A percentile compares a stretch with the other conserved stretches of the same genome.
These are phyloP conservation scores for Stachybotrys echinatus DNA, from an alignment of 2,329 filamentous ascomycete genomes.

Conservation along the genomic window DNA sequence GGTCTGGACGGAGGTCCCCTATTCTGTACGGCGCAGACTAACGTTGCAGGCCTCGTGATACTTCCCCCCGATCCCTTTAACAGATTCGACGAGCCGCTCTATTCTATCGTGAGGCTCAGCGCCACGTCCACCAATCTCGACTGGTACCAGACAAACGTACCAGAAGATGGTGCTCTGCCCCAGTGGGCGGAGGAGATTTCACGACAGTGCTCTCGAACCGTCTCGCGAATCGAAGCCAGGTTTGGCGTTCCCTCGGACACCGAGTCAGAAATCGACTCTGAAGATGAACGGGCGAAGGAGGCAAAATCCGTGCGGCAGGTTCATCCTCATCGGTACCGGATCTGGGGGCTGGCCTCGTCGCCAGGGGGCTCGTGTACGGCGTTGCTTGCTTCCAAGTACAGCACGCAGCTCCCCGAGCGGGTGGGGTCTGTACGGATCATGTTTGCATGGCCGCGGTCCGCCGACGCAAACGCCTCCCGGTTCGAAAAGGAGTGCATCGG, in stretches of 20 bases:
- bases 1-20: background rate
- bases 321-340: slow-evolving; percentile 42
- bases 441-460: slow-evolving; percentile 25
- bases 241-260: slow-evolving; percentile 22
- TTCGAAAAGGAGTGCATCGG: background rate
- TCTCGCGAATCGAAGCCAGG: slow-evolving; percentile 39
- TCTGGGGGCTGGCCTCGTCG: slow-evolving; percentile 48
- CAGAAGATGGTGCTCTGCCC: slow-evolving; percentile 16
- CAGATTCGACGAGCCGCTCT: slow-evolving; percentile 32
- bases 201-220: slow-evolving; percentile 34
- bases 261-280: slow-evolving; percentile 26
- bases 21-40: background rate
- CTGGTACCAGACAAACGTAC: slow-evolving; percentile 49
- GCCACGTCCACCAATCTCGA: slow-evolving; percentile 44
- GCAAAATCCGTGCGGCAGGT: slow-evolving; percentile 34
- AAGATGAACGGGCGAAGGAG: slow-evolving; percentile 22
- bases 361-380: slow-evolving; percentile 47
- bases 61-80: slow-evolving; percentile 19
- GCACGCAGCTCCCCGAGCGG: slow-evolving; percentile 42
- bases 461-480: background rate
- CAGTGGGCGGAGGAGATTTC: slow-evolving; percentile 45
- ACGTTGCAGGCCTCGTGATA: slow-evolving; percentile 39
- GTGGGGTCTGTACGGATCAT: slow-evolving; percentile 28
- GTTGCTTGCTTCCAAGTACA: slow-evolving; percentile 43
- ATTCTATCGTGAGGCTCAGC: slow-evolving; percentile 47